phyloP scores from a whole-genome alignment of 306 rosid genomes.

The Bauhinia variegata region DNA sequence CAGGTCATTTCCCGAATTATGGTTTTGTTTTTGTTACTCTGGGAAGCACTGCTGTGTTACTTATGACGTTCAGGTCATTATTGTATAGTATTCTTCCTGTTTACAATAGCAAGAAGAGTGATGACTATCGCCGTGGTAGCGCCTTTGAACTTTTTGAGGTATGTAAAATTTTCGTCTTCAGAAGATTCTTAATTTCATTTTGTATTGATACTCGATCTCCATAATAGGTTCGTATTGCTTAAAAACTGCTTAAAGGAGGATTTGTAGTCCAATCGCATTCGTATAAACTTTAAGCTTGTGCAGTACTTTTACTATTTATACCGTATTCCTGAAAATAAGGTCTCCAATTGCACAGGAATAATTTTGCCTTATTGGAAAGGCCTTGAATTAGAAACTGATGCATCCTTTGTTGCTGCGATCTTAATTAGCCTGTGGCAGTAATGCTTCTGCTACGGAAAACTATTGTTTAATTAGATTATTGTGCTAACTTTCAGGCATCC shows the following conservation, averaged over 20 bases:
- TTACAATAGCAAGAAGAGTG: constrained; percentile 60
- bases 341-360: constrained; percentile 13
- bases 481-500: background rate
- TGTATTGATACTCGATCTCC: constrained; percentile 20
- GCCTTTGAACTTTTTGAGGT: constrained; percentile 97
- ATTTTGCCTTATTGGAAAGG: background rate
- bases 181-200: background rate
- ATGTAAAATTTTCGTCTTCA: constrained; percentile 28
- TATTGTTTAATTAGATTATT: too few species aligned
- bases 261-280: too few species aligned
- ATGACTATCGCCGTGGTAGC: constrained; percentile 81
- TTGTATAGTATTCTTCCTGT: constrained; percentile 60
- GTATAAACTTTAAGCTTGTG: background rate
- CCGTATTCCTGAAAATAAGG: constrained; percentile 6
- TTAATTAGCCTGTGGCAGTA: too few species aligned
- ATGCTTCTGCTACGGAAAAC: too few species aligned
- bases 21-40: constrained; percentile 68
- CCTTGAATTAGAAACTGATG: constrained; percentile 9
- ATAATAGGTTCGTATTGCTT: background rate
- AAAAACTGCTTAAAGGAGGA: background rate
- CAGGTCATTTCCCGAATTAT: constrained; percentile 66
- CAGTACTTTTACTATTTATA: background rate
- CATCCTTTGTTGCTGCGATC: background rate
- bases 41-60: constrained; percentile 91
- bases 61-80: constrained; percentile 71